phyloP scores from a whole-genome alignment of 192 early-diverging fungal species.

The Coemansia erecta region DNA sequence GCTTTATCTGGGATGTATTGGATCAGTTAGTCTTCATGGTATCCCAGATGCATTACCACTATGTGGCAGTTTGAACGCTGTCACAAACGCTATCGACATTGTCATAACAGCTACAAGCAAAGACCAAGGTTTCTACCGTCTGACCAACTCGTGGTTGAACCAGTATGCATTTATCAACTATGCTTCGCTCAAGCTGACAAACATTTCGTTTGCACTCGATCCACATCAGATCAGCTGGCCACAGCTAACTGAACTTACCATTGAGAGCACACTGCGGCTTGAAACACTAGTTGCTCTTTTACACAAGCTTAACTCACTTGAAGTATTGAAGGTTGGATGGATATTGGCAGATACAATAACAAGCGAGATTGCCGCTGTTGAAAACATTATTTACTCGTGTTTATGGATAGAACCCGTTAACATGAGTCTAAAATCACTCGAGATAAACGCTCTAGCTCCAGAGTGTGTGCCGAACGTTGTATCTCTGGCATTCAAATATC shows the following conservation, averaged over 20 bases:
- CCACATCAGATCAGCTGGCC: not conserved
- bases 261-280: no score
- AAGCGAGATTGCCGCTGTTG: not conserved
- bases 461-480: not conserved
- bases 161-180: not conserved
- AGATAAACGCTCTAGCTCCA: not conserved
- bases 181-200: not conserved
- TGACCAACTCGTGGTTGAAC: conserved; percentile 1
- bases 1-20: not conserved
- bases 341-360: not conserved
- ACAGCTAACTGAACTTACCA: no score
- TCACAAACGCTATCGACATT: not conserved
- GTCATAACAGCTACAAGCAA: not conserved
- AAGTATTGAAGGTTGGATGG: not conserved
- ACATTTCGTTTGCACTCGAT: not conserved
- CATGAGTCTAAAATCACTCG: not conserved
- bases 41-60: not conserved
- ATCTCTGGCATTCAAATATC: not conserved
- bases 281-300: no score
- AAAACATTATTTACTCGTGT: not conserved
- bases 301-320: not conserved
- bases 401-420: not conserved
- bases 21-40: not conserved
- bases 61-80: not conserved
- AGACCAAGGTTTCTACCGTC: not conserved